Evolutionary conservation across 1,284 basidiomycete species (phyloP).

Genomic region (Fomitopsis betulina): DNA sequence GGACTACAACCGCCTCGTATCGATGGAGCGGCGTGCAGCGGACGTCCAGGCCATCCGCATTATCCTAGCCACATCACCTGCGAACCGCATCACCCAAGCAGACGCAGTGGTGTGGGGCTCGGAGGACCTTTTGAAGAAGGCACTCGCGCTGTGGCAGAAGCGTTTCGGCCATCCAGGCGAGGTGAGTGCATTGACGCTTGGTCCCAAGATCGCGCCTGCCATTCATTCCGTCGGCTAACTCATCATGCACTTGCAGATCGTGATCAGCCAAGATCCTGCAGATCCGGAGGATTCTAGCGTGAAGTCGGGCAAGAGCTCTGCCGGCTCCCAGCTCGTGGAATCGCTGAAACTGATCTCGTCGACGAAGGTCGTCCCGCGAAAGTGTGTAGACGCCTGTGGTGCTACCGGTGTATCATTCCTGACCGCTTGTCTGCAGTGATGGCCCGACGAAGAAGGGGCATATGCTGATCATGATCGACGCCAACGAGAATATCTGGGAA

Average conservation of each 20-base stretch:
- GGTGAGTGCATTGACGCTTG: constrained; percentile 39
- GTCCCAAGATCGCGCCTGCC: neutral
- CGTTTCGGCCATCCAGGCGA: constrained; percentile 72
- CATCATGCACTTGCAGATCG: constrained; percentile 44
- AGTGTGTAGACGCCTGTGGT: constrained; percentile 38
- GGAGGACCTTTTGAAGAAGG: constrained; percentile 58
- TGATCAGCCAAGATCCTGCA: constrained; percentile 65
- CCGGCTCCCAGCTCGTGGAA: constrained; percentile 38
- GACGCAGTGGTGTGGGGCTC: constrained; percentile 60
- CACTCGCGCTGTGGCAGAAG: constrained; percentile 78
- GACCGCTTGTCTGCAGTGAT: constrained; percentile 46
- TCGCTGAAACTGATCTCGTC: constrained; percentile 66
- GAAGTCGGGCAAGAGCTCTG: constrained; percentile 36
- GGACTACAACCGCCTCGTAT: constrained; percentile 72
- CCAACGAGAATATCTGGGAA: constrained; percentile 78
- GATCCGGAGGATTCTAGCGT: constrained; percentile 45
- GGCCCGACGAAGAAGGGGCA: constrained; percentile 82
- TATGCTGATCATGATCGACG: constrained; percentile 76
- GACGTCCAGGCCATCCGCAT: constrained; percentile 89
- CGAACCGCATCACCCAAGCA: constrained; percentile 39
- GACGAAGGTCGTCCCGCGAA: constrained; percentile 66
- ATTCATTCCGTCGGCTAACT: neutral
- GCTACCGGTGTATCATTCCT: constrained; percentile 4
- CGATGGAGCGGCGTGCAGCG: constrained; percentile 69
- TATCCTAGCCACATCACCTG: constrained; percentile 57